Base-by-base conservation (phyloP, 78 protist species). In the Parvularia atlantis region DNA sequence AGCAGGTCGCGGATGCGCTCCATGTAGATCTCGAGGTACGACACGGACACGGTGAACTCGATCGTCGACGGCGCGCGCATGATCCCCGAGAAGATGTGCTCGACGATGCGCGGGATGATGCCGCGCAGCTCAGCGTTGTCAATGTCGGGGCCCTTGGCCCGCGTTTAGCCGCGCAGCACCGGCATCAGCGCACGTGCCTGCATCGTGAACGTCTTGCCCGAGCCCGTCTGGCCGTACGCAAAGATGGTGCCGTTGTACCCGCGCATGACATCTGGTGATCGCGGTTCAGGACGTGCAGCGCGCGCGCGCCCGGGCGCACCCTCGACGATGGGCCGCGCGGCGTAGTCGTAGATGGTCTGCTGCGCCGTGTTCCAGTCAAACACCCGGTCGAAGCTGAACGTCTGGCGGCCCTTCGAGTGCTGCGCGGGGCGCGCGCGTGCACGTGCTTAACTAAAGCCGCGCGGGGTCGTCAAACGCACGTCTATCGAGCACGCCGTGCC, bases 21-120 rank as follows among this genome's bases (percentile, higher is more conserved):
- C 41, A 76, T 28, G 71, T 83, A 83, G 54, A 83, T 78, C 41
- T 83, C 87, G 6, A 83, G 10, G 60, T 68, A 83, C 24, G 68
- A 33, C 36, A 69, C 54, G 13, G 17, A 1, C 46, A 82, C 39
- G 30, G 73, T 62, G 52, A 63, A 68, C 30, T 70, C 67, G 35
- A 46, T 43, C 26, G 1, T 30, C 2, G 36, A 53, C 28, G 63
- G 65, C 0, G 73, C 73, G 6, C 2, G 1, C 4, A 0, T 31
- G 20, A 68, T 68, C 58, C 39, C 41, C 17, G 1, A 14, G 48
- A 71, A 71, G 20, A 71, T 30, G 39, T 40, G 43, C 41, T 43
- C 43, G 7, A 60, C 37, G 13, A 50, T n/a, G 20, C 76, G 76
- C 35, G 76, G 76, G 31, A 46, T 46, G 59, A 71, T 19, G n/a